Base-by-base conservation (phyloP, 2,329 filamentous ascomycete species). In the Colletotrichum tropicale region DNA sequence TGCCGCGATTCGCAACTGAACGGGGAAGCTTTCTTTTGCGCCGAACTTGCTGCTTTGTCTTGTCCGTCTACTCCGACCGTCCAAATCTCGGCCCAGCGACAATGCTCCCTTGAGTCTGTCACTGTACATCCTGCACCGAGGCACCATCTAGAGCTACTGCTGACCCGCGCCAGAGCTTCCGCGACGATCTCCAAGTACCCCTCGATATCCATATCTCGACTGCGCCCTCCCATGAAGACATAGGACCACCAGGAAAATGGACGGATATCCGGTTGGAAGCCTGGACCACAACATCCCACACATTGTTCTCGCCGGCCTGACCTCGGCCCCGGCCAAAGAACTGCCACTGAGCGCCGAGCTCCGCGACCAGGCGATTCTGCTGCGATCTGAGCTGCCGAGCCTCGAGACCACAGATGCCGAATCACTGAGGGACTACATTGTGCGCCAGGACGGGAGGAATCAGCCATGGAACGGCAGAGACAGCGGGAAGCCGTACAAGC, bases 271-370 rank as follows among this genome's bases (percentile, higher is more conserved):
- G 70, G 84, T 87, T 74, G 94, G 93, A 84, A 98, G 96, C 87
- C 89, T 98, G 84, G 92, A 93, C 83, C 96, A 97, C 86, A 98
- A 97, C 85, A 90, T 98, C 80, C 96, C 96, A 43, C 90, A 98
- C 73, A 86, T 98, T 76, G 88, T 98, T 62, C 90, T 98, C 38
- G 95, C 95, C 48, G 97, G 96, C 15, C 89, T 98, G 7, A 77
- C 83, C 85, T 81, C 82, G 82, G 78, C 80, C 75, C 60, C 86
- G 84, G 80, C 82, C 30, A 78, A 88, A 78, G 81, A 87, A 78
- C 83, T 87, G 74, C 81, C 85, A 69, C 79, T 87, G 66, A 85
- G 89, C 78, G 86, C 86, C 62, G 88, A 88, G 68, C 87, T 94
- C 55, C 88, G 90, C 80, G 90, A 91, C 75, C 86, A 88, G 70